These are phyloP conservation scores for Cudoniella acicularis DNA, from an alignment of 495 filamentous ascomycete species.

Conservation along the genomic window DNA sequence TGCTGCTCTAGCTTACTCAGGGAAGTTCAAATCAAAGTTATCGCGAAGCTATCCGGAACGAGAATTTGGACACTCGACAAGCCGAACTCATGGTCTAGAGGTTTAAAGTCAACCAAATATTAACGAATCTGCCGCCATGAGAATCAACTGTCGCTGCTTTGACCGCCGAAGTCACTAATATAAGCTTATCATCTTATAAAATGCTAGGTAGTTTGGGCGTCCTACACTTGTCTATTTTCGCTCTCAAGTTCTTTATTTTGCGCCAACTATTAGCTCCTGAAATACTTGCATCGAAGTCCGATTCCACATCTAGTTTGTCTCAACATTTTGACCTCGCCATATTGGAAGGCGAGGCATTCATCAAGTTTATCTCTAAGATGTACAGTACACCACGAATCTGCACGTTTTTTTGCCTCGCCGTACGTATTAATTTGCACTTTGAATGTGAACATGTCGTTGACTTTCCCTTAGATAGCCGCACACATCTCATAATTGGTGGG, in stretches of 20 bases:
- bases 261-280: conserved; percentile 21
- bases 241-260: conserved; percentile 16
- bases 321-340: conserved; percentile 13
- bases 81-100: background rate
- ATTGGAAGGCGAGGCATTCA: conserved; percentile 11
- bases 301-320: conserved; percentile 13
- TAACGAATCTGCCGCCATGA: background rate
- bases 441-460: background rate
- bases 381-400: conserved; percentile 2
- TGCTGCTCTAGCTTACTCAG: background rate
- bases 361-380: conserved; percentile 10
- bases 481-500: conserved; percentile 18
- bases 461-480: conserved; percentile 15
- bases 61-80: background rate
- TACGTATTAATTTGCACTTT: conserved; percentile 5
- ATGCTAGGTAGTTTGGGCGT: conserved; percentile 8
- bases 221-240: conserved; percentile 18
- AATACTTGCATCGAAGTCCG: conserved; percentile 14
- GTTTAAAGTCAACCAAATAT: background rate
- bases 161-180: background rate
- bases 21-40: conserved; percentile 5
- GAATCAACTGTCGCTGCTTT: background rate
- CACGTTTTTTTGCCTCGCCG: conserved; percentile 21
- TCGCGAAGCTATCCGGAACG: conserved; percentile 5
- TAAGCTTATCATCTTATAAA: too few species aligned